A percentile compares a stretch with the other conserved stretches of the same genome.
Conservation (phyloP, 805 yeast genomes). For the Naumovozyma baii region DNA sequence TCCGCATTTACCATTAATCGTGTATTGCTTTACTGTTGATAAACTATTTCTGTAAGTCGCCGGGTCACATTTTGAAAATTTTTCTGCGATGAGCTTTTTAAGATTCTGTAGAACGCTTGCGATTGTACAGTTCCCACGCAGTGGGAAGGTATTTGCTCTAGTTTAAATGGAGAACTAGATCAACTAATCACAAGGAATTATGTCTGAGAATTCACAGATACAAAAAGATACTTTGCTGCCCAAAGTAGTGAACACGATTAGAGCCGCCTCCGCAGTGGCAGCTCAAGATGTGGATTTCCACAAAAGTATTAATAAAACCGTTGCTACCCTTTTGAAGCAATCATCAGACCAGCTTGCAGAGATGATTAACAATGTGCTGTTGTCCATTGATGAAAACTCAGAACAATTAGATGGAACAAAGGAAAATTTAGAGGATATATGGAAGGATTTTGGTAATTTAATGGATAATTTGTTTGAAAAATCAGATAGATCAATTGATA, state of each 20-base stretch:
- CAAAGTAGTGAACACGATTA: conserved; percentile 35
- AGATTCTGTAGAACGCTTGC: too few species aligned
- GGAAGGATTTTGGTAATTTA: conserved; percentile 54
- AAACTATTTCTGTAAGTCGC: too few species aligned
- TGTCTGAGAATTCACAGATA: neutral
- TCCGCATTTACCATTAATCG: too few species aligned
- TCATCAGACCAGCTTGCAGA: conserved; percentile 36
- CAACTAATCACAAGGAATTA: too few species aligned
- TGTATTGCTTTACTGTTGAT: too few species aligned
- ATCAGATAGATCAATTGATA: conserved; percentile 60
- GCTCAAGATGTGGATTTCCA: conserved; percentile 76
- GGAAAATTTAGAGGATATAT: conserved; percentile 39
- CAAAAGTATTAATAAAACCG: conserved; percentile 45
- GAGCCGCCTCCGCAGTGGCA: conserved; percentile 61
- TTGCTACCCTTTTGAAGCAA: conserved; percentile 33
- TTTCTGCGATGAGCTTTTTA: neutral
- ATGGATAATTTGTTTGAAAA: conserved; percentile 70
- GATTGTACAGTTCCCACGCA: too few species aligned
- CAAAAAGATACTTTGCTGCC: conserved; percentile 4
- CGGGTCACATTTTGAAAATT: neutral
- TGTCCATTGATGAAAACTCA: conserved; percentile 30
- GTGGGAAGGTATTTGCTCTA: too few species aligned
- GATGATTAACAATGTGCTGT: conserved; percentile 38
- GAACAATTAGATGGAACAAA: conserved; percentile 28
- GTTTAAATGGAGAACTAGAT: too few species aligned